Percentiles rank a stretch among this genome's conserved stretches.
These are phyloP conservation scores for Dictyophora rubrovolvata DNA, from an alignment of 768 basidiomycete species.

Conservation along the genomic window DNA sequence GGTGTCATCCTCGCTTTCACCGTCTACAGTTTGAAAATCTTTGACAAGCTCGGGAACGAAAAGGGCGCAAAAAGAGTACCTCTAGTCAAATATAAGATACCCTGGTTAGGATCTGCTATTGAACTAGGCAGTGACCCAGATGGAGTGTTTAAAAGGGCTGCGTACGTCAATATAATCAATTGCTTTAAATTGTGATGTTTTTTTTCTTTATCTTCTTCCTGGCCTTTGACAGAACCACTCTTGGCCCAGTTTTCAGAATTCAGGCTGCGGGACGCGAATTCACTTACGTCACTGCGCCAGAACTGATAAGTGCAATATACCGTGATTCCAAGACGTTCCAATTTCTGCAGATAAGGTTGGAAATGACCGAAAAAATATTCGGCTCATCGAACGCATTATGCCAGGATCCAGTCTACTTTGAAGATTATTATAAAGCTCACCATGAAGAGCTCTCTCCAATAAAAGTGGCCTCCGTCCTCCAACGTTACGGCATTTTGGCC, in stretches of 20 bases:
- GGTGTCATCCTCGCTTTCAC: background rate
- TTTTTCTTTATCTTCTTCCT: background rate
- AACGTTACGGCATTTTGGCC: slow-evolving; percentile 5
- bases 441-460: slow-evolving; percentile 13
- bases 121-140: slow-evolving; percentile 15
- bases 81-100: slow-evolving; percentile 12
- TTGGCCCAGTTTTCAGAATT: slow-evolving; percentile 16
- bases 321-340: slow-evolving; percentile 15
- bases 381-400: background rate
- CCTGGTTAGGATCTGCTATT: slow-evolving; percentile 16
- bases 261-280: slow-evolving; percentile 13
- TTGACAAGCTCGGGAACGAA: background rate
- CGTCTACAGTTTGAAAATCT: background rate
- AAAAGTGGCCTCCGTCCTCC: slow-evolving; percentile 8
- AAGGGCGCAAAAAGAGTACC: slow-evolving; percentile 10
- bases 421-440: slow-evolving; percentile 10
- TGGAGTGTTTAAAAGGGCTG: slow-evolving; percentile 10
- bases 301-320: slow-evolving; percentile 14
- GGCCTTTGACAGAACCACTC: slow-evolving; percentile 6
- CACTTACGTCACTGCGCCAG: slow-evolving; percentile 16
- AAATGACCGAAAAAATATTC: slow-evolving; percentile 15
- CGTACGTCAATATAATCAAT: background rate
- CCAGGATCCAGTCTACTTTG: slow-evolving; percentile 3
- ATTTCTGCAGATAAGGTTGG: slow-evolving; percentile 10
- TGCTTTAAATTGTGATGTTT: background rate